Base-by-base conservation (phyloP, 768 basidiomycete species). In the Podaxis sp. region DNA sequence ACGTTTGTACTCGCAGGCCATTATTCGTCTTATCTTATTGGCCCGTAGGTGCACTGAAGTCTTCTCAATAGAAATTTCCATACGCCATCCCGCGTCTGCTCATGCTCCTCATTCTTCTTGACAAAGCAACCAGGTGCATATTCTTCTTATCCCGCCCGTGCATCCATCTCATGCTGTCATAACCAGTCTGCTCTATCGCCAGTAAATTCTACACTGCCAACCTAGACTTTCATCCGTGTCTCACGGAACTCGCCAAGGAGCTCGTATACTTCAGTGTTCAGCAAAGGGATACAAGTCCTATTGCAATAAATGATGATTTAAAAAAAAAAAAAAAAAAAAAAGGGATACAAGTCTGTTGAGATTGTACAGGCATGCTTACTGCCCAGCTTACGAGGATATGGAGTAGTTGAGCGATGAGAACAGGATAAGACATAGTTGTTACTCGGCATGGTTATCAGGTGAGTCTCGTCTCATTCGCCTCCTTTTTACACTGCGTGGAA, bases 341-440 rank as follows among this genome's bases (percentile, higher is more conserved):
- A 83, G 65, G 94, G 93, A 0, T 95, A 93, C 80, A 96, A 96
- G 75, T 90, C 89, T 22, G 85, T 95, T 49, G 95, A 95, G 76
- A 94, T 96, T 64, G 93, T 95, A 3, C 96, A 99, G 71, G 96
- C 95, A 0, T 99, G 97, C 73, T 77, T 98, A 22, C 79, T 99
- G 8, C 86, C 97, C 57, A 82, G 90, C 2, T 75, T 94, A 13
- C 98, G 93, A 90, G 95, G 95, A 8, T 89, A 93, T 68, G 95
- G 95, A 22, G 95, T 95, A 4, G 95, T 95, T 24, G 95, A 99
- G 74, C 86, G 96, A 7, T 99, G 93, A 69, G 96, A 99, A 72
- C 93, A 96, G 68, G 96, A 99, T 74, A 87, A 90, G 68, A 98
- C 96, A 0, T 98, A 95, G 93, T 72, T 93, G 66, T 77, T 92